Percentiles rank a stretch among this genome's conserved stretches.
Evolutionary conservation across 768 basidiomycete species (phyloP).

Genomic region (Mrakia hoshinonis): DNA sequence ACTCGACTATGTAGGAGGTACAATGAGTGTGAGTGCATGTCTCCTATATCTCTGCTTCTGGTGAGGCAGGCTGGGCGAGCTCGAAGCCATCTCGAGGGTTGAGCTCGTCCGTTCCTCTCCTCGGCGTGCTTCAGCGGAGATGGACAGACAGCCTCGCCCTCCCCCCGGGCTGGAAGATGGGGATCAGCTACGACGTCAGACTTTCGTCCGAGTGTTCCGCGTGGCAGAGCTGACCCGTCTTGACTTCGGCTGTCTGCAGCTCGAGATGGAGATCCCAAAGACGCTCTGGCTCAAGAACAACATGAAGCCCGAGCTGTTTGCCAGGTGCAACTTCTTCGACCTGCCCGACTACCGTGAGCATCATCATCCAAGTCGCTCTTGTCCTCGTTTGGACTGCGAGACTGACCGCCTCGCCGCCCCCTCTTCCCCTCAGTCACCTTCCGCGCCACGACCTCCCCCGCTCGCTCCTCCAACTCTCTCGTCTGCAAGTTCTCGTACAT

Average conservation of each 20-base stretch:
- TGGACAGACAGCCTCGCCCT: slow-evolving; percentile 14
- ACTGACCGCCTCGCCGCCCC: neutral
- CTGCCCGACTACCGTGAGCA: slow-evolving; percentile 69
- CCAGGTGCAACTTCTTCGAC: slow-evolving; percentile 43
- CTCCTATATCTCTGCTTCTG: neutral
- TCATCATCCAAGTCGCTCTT: neutral
- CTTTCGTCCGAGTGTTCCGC: neutral
- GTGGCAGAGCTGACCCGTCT: neutral
- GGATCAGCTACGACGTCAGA: slow-evolving; percentile 20
- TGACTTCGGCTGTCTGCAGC: neutral
- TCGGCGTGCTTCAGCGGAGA: neutral
- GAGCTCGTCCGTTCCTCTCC: neutral
- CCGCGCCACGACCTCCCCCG: slow-evolving; percentile 65
- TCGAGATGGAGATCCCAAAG: slow-evolving; percentile 98
- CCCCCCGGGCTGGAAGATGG: slow-evolving; percentile 26
- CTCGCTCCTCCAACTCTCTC: slow-evolving; percentile 81
- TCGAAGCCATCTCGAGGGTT: neutral
- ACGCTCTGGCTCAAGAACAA: slow-evolving; percentile 90
- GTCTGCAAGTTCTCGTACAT: slow-evolving; percentile 95
- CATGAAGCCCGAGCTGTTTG: slow-evolving; percentile 65
- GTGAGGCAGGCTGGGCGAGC: neutral
- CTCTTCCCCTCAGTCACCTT: slow-evolving; percentile 56
- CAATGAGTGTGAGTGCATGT: slow-evolving; percentile 59
- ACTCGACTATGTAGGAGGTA: slow-evolving; percentile 88
- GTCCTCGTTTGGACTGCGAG: neutral